phyloP scores from a whole-genome alignment of 2,329 filamentous ascomycete genomes.

The Ophiostoma fasciatum region DNA sequence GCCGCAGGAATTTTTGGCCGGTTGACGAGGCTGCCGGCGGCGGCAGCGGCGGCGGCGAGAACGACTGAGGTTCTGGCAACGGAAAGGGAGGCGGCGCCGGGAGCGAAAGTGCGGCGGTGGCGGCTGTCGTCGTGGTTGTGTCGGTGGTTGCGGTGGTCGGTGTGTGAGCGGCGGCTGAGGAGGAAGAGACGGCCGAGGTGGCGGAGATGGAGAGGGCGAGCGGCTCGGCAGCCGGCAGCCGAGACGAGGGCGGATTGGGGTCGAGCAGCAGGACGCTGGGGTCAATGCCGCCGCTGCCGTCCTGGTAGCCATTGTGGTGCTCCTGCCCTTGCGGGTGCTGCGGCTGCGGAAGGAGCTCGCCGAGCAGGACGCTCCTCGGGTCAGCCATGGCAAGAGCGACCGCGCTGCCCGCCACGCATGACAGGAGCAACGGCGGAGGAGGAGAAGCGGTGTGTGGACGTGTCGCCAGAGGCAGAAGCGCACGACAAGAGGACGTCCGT shows the following conservation, averaged over 20 bases:
- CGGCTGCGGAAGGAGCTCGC: constrained; percentile 6
- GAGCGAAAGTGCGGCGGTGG: too few relatives aligned
- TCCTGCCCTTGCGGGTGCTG: constrained; percentile 1
- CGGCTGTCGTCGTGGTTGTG: constrained; percentile 21
- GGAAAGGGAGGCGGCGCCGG: too few relatives aligned
- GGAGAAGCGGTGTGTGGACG: too few relatives aligned
- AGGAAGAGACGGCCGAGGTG: constrained; percentile 4
- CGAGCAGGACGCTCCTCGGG: constrained; percentile 9
- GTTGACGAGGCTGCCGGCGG: not conserved
- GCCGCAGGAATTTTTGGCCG: constrained; percentile 18
- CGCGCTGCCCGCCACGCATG: constrained; percentile 14
- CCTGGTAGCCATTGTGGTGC: constrained; percentile 12
- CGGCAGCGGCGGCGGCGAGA: constrained; percentile 5
- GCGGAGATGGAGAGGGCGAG: constrained; percentile 7
- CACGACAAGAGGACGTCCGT: too few relatives aligned
- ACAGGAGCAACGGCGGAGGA: constrained; percentile 12
- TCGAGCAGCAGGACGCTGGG: constrained; percentile 12
- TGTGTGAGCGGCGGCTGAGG: constrained; percentile 2
- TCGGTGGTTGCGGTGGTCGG: constrained; percentile 6
- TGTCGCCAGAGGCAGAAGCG: too few relatives aligned
- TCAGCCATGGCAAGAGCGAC: constrained; percentile 18
- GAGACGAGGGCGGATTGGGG: constrained; percentile 7
- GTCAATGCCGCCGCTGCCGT: constrained; percentile 11
- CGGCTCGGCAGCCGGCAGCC: constrained; percentile 4
- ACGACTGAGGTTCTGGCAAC: constrained; percentile 1